Percentiles rank a stretch among this genome's conserved stretches.
Evolutionary conservation across 1,284 basidiomycete genomes (phyloP).

Genomic region (Wallemia ichthyophaga): DNA sequence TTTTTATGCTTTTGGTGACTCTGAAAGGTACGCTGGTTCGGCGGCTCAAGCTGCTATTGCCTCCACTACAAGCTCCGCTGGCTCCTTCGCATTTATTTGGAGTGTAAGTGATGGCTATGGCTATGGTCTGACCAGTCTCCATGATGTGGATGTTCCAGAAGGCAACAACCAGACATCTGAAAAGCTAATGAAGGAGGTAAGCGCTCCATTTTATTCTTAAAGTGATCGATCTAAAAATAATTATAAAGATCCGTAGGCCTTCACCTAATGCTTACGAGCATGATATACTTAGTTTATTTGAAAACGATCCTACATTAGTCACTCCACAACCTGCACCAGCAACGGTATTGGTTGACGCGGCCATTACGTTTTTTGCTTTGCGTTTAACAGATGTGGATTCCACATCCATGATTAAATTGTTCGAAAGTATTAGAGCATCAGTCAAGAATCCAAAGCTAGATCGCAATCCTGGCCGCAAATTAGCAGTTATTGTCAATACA

Average conservation of each 20-base stretch:
- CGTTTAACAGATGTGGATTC: constrained; percentile 44
- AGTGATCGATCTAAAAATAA: constrained; percentile 5
- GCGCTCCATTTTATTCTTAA: not conserved
- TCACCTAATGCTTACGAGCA: not conserved
- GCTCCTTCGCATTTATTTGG: constrained; percentile 64
- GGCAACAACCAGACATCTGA: not conserved
- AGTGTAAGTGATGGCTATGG: constrained; percentile 62
- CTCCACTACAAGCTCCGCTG: constrained; percentile 29
- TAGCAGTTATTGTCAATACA: constrained; percentile 57
- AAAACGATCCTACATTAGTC: not conserved
- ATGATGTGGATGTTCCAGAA: constrained; percentile 12
- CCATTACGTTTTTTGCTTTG: constrained; percentile 56
- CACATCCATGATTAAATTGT: constrained; percentile 30
- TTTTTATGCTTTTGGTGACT: constrained; percentile 57
- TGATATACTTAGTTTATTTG: not conserved
- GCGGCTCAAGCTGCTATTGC: constrained; percentile 77
- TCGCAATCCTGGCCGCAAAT: constrained; percentile 59
- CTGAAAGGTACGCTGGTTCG: constrained; percentile 33
- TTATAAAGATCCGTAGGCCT: constrained; percentile 6
- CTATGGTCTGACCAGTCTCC: constrained; percentile 55
- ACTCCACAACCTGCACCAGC: constrained; percentile 22
- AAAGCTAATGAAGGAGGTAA: not conserved
- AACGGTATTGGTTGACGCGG: constrained; percentile 63
- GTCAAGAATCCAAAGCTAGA: constrained; percentile 51
- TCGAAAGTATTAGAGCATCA: constrained; percentile 30